Base-by-base conservation (phyloP, 2,329 filamentous ascomycete species). In the Lasiodiplodia theobromae region DNA sequence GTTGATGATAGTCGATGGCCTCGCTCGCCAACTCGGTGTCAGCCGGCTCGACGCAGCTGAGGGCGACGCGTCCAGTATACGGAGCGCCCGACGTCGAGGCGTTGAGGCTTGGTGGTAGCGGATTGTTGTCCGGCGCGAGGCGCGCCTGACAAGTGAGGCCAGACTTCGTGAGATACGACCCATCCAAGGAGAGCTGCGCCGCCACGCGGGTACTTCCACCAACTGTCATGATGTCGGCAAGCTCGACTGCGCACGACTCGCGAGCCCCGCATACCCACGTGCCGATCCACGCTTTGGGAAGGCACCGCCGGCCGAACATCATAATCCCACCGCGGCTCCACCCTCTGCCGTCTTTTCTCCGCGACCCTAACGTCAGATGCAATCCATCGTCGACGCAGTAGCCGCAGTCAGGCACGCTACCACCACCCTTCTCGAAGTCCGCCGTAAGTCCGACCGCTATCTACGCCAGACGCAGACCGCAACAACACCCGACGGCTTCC, bases 241-340 rank as follows among this genome's bases (percentile, higher is more conserved):
- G 18, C 44, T 47, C 44, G 38, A 31, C 38, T 49, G 16, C 16
- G 3, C 60, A 52, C 31, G 60, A 64, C 47, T 52, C 44, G 31
- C 14, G 25, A 7, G 47, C 60, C 44, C 60, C 60, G 60, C 40
- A 21, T 10, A 38, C 31, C 44, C 16, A n/a, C 28, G 28, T 21
- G 21, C n/a, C 16, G 60, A 47, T 40, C n/a, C 5, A 21, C 25
- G 18, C 21, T 47, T 21, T 47, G 44, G 44, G 44, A 44, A 21
- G 44, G 18, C 44, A 47, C 7, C 58, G 37, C 40, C 44, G 18
- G 14, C 23, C 11, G 60, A 52, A 37, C 44, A 64, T 64, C 60
- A 52, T 64, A 52, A 40, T 64, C 58, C 58, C 58, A 63, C 58
- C 25, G 23, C 58, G 58, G 60, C 60, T 64, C 60, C 60, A 64